Evolutionary conservation across 306 rosid genomes (phyloP).

Genomic region (Gastrolobium villosum): DNA sequence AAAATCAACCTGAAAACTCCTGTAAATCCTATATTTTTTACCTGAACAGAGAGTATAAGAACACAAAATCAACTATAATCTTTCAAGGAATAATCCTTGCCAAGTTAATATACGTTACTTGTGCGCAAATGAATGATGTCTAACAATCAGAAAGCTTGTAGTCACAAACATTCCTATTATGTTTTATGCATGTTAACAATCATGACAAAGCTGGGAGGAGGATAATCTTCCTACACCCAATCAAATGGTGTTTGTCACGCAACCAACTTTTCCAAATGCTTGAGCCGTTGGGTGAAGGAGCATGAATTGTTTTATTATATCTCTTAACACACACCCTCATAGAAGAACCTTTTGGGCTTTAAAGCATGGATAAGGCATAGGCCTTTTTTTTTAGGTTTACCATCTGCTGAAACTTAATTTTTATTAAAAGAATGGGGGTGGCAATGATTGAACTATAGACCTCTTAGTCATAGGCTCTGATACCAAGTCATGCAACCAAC

Average conservation of each 20-base stretch:
- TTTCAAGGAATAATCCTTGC: constrained; percentile 30
- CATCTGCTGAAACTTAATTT: no score
- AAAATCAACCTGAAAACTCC: constrained; percentile 96
- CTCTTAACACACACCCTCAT: no score
- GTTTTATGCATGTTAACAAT: constrained; percentile 31
- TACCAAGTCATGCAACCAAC: no score
- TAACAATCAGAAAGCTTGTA: constrained; percentile 33
- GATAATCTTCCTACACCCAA: constrained; percentile 20
- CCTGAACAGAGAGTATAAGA: constrained; percentile 62
- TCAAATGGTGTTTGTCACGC: neutral
- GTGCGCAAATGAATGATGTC: constrained; percentile 17
- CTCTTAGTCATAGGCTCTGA: no score
- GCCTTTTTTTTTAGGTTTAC: no score
- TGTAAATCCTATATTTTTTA: constrained; percentile 92
- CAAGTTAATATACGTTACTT: constrained; percentile 13
- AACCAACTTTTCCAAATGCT: no score
- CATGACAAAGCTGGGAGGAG: constrained; percentile 11
- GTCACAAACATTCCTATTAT: constrained; percentile 15
- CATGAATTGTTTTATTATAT: no score
- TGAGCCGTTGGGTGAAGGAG: no score
- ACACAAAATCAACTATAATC: constrained; percentile 37
- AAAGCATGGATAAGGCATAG: no score
- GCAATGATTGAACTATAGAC: no score
- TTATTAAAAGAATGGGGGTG: no score
- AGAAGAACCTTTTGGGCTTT: no score